Evolutionary conservation across 257 asterid species (phyloP), one percentile per base, ranked within the genome.

Genomic region (Fraxinus cuspidata): DNA sequence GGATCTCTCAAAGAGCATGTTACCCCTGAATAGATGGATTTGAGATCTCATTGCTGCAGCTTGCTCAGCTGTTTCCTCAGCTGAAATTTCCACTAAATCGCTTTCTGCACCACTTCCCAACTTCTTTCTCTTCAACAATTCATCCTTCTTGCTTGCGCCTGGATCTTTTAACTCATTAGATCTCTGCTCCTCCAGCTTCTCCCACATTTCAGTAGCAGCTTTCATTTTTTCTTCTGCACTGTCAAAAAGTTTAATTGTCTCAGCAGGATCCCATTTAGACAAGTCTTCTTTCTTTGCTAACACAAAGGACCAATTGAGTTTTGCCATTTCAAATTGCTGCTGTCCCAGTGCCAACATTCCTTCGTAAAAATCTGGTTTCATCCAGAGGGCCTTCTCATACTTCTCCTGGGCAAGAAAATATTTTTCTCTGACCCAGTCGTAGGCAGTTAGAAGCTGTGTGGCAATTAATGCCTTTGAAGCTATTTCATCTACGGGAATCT

Each of bases 291-390:
- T 93, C 82, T 90, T 93, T 0, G 98, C 97, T 27, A 90, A 70
- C 53, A 92, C 88, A 47, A 87, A 96, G 4, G 98, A 93, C 97
- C 99, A 96, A 40, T 92, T 94, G 25, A 96, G 99, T 75, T 96
- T 96, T 1, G 96, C 97, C 98, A 92, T 93, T 82, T 96, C 99
- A 81, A 96, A 96, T 75, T 96, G 99, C 77, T 92, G 96, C 82
- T 95, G 99, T 40, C 96, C 98, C 12, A 95, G 81, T 11, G 99
- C 98, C 77, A 95, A 70, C 19, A 90, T 63, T 25, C 99, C 96
- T 81, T 93, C 97, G 23, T 90, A 93, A 75, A 95, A 95, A 80
- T 96, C 97, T 0, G 92, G 92, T 82, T 96, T 96, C 65, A 88
- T 87, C 25, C 34, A 51, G 29, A 96, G 83, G 15, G 98, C 97